Percentiles rank a stretch among this genome's conserved stretches.
Evolutionary conservation across 2,329 filamentous ascomycete species (phyloP).

Genomic region (Phaeosphaeriaceae sp.): DNA sequence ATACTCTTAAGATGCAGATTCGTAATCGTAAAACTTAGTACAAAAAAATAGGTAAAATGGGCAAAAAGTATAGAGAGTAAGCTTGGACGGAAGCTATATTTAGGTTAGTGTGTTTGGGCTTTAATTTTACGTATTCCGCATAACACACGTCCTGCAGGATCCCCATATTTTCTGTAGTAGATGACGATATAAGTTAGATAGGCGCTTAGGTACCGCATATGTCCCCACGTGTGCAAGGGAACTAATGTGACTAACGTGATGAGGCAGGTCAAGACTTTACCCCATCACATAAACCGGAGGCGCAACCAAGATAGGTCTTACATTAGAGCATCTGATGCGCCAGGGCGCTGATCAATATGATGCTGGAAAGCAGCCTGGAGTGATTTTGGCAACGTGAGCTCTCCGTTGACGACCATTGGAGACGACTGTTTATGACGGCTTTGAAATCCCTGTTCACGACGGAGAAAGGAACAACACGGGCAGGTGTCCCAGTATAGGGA

Average conservation of each 20-base stretch:
- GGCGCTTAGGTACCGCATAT: background rate
- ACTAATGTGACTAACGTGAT: slow-evolving; percentile 21
- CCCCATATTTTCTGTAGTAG: too few species aligned
- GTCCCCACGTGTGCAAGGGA: slow-evolving; percentile 12
- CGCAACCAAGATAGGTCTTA: slow-evolving; percentile 11
- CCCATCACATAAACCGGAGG: slow-evolving; percentile 13
- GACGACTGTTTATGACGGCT: background rate
- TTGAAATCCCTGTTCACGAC: background rate
- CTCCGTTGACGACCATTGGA: slow-evolving; percentile 20
- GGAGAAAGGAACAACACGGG: slow-evolving; percentile 6
- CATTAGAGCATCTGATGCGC: slow-evolving; percentile 15
- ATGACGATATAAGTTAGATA: too few species aligned
- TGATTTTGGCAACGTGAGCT: slow-evolving; percentile 1
- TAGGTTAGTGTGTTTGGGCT: too few species aligned
- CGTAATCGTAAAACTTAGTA: too few species aligned
- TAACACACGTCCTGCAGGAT: too few species aligned
- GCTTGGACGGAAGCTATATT: too few species aligned
- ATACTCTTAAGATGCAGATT: too few species aligned
- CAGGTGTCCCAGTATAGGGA: slow-evolving; percentile 4
- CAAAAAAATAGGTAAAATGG: too few species aligned
- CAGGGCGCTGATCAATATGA: slow-evolving; percentile 15
- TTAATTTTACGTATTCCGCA: too few species aligned
- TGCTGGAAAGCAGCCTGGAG: slow-evolving; percentile 5
- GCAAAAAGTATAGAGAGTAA: too few species aligned
- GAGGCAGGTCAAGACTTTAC: slow-evolving; percentile 27